Percentiles rank a stretch among this genome's conserved stretches.
Conservation (phyloP, 306 rosid species). For the Biancaea sappan region DNA sequence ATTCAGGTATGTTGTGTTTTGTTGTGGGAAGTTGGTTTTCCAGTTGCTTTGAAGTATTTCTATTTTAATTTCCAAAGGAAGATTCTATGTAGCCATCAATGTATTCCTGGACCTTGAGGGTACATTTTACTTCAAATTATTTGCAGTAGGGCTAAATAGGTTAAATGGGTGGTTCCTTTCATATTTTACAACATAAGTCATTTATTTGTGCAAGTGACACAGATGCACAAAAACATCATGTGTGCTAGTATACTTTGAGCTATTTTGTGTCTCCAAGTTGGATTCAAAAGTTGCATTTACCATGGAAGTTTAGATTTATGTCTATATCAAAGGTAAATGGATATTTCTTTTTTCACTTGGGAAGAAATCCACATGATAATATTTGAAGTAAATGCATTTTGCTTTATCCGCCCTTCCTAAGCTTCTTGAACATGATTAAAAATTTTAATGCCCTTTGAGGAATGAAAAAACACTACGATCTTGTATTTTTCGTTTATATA, state of each 20-base stretch:
- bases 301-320: not conserved
- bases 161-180: not conserved
- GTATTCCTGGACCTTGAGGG: slow-evolving; percentile 1
- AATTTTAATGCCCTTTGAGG: slow-evolving; percentile 1
- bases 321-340: slow-evolving; percentile 9
- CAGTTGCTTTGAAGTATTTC: not conserved
- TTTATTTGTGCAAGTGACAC: slow-evolving; percentile 1
- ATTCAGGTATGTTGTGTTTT: slow-evolving; percentile 52
- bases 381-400: not conserved
- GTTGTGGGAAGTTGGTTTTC: slow-evolving; percentile 24
- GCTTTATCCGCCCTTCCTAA: not conserved
- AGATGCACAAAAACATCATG: slow-evolving; percentile 11
- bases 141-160: not conserved
- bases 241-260: not conserved
- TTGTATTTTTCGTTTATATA: not conserved
- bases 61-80: slow-evolving; percentile 24
- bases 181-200: not conserved
- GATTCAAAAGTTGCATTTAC: slow-evolving; percentile 7
- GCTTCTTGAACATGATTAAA: slow-evolving; percentile 15
- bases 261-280: slow-evolving; percentile 16
- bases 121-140: slow-evolving; percentile 9
- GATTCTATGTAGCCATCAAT: slow-evolving; percentile 2
- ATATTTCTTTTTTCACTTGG: not conserved
- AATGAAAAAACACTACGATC: slow-evolving; percentile 1
- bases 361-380: not conserved